Evolutionary conservation across 2,329 filamentous ascomycete species (phyloP).

Genomic region (Aureobasidium sp.): DNA sequence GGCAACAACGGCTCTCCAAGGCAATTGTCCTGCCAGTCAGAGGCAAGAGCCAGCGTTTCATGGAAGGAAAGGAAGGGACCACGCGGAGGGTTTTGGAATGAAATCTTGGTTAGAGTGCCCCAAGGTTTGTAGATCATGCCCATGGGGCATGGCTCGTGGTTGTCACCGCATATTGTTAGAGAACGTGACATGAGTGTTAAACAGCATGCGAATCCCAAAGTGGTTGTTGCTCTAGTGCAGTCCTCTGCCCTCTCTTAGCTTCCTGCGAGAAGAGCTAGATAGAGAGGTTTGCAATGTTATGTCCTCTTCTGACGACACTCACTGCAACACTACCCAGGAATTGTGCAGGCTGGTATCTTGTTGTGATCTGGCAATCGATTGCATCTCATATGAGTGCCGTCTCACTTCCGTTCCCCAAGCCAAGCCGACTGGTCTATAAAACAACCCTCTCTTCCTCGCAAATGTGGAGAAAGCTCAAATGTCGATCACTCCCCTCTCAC

Average conservation of each 20-base stretch:
- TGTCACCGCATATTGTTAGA: not conserved
- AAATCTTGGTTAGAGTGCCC: not conserved
- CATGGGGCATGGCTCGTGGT: not conserved
- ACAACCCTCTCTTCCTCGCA: not conserved
- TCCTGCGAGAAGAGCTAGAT: not conserved
- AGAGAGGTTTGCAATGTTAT: too few species aligned
- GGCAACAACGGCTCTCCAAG: not conserved
- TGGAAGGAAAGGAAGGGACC: not conserved
- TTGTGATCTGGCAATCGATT: too few species aligned
- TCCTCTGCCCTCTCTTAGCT: not conserved
- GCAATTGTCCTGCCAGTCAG: not conserved
- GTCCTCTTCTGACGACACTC: too few species aligned
- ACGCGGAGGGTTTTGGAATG: not conserved
- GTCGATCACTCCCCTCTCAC: not conserved
- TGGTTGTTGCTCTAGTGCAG: not conserved
- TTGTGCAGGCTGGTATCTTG: too few species aligned
- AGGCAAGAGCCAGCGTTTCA: not conserved
- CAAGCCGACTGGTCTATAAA: not conserved
- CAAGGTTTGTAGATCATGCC: slow-evolving; percentile 5
- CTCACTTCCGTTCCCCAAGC: not conserved
- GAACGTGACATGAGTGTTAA: not conserved
- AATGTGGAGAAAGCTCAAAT: slow-evolving; percentile 1
- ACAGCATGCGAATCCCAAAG: not conserved
- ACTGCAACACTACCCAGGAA: too few species aligned
- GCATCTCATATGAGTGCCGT: too few species aligned